These are phyloP conservation scores for Centaurea solstitialis DNA, from an alignment of 129 eudicot genomes.

Conservation along the genomic window DNA sequence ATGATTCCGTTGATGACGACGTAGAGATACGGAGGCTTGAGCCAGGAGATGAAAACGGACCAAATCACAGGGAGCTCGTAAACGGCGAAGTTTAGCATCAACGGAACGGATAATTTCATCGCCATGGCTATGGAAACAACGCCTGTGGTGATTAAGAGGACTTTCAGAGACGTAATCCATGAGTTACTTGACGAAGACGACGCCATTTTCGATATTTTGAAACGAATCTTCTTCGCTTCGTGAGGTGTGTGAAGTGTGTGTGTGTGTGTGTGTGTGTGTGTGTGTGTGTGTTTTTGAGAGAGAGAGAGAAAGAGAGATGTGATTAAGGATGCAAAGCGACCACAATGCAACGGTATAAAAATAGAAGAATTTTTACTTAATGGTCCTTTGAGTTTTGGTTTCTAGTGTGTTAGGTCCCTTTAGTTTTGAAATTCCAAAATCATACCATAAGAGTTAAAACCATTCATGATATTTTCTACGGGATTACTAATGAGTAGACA, in stretches of 20 bases:
- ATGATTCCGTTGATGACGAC: slow-evolving; percentile 72
- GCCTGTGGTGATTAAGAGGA: slow-evolving; percentile 44
- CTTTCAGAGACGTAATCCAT: slow-evolving; percentile 39
- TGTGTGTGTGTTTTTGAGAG: slow-evolving; percentile 23
- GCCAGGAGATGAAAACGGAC: slow-evolving; percentile 45
- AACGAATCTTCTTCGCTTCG: not conserved
- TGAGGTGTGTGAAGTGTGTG: slow-evolving; percentile 16
- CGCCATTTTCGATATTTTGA: slow-evolving; percentile 11
- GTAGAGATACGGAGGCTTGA: slow-evolving; percentile 77
- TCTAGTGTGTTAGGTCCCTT: not conserved
- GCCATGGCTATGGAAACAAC: slow-evolving; percentile 41
- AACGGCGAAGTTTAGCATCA: slow-evolving; percentile 28
- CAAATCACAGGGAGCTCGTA: slow-evolving; percentile 45
- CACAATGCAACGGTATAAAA: slow-evolving; percentile 16
- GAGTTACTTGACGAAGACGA: slow-evolving; percentile 32
- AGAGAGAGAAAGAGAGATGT: not conserved
- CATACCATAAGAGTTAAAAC: not conserved
- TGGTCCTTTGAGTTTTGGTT: not conserved
- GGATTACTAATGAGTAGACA: not conserved
- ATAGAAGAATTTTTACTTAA: not conserved
- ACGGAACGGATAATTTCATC: slow-evolving; percentile 42
- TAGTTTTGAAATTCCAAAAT: not conserved
- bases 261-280: slow-evolving; percentile 22
- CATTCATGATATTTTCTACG: not conserved
- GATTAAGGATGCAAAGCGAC: slow-evolving; percentile 4